phyloP scores from a whole-genome alignment of 2,329 filamentous ascomycete species.

The Botrytis fragariae region DNA sequence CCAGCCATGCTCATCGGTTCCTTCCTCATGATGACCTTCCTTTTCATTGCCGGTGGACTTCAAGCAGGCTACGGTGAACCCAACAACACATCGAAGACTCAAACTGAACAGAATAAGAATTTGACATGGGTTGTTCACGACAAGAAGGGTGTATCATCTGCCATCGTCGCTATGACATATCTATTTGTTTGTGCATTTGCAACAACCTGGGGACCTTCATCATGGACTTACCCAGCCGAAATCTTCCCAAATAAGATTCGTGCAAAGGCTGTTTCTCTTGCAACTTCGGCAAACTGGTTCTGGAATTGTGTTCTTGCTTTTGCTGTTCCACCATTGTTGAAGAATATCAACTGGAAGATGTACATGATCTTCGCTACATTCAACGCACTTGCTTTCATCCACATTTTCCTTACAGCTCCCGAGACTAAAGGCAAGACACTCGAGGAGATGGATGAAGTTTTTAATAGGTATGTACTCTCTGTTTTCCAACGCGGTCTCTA shows the following conservation, averaged over 20 bases:
- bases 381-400: constrained; percentile 64
- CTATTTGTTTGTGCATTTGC: constrained; percentile 71
- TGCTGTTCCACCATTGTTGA: constrained; percentile 49
- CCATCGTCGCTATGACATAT: constrained; percentile 49
- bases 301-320: constrained; percentile 65
- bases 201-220: constrained; percentile 52
- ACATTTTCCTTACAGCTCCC: constrained; percentile 54
- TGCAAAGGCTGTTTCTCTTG: constrained; percentile 71
- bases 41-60: constrained; percentile 62
- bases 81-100: constrained; percentile 41
- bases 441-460: constrained; percentile 75
- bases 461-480: constrained; percentile 46
- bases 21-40: constrained; percentile 58
- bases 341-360: constrained; percentile 46
- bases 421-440: constrained; percentile 72
- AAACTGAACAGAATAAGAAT: constrained; percentile 44
- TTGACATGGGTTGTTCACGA: constrained; percentile 58
- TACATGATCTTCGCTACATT: constrained; percentile 77
- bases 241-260: constrained; percentile 68
- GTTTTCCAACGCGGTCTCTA: background rate
- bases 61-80: constrained; percentile 58
- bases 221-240: constrained; percentile 61
- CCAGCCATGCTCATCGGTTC: constrained; percentile 60
- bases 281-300: constrained; percentile 74
- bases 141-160: constrained; percentile 44